phyloP scores from a whole-genome alignment of 345 rosid genomes.

The Sisymbrium irio region DNA sequence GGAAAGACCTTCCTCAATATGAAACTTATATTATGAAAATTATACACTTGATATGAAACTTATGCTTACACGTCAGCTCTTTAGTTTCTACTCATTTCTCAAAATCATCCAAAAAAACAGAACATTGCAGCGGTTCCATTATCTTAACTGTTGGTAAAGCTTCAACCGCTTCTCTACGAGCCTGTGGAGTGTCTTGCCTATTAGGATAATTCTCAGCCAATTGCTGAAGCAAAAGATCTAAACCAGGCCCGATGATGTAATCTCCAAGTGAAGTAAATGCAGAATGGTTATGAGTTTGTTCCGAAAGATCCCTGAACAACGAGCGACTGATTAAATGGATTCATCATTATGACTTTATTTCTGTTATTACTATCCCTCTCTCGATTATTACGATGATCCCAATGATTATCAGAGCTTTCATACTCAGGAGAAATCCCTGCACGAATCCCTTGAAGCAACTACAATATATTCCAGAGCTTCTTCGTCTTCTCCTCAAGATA shows the following conservation, averaged over 20 bases:
- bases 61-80: slow-evolving; percentile 94
- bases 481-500: slow-evolving; percentile 56
- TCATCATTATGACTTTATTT: slow-evolving; percentile 53
- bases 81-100: slow-evolving; percentile 60
- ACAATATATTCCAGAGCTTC: slow-evolving; percentile 68
- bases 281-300: slow-evolving; percentile 40
- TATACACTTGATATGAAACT: slow-evolving; percentile 74
- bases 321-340: slow-evolving; percentile 60
- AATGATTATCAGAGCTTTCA: slow-evolving; percentile 45
- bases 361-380: slow-evolving; percentile 35
- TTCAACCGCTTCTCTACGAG: slow-evolving; percentile 78
- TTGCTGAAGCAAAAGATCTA: slow-evolving; percentile 82
- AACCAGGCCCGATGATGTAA: slow-evolving; percentile 81
- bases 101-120: slow-evolving; percentile 85
- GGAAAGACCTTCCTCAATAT: too few species aligned
- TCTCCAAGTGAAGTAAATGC: slow-evolving; percentile 66
- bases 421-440: slow-evolving; percentile 68
- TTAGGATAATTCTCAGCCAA: slow-evolving; percentile 86
- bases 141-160: slow-evolving; percentile 62
- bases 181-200: slow-evolving; percentile 82
- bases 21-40: too few species aligned
- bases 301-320: slow-evolving; percentile 33
- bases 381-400: slow-evolving; percentile 32
- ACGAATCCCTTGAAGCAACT: slow-evolving; percentile 76
- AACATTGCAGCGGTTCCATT: slow-evolving; percentile 59